phyloP scores from a whole-genome alignment of 352 stramenopile species.

The Globisporangium recalcitrans region DNA sequence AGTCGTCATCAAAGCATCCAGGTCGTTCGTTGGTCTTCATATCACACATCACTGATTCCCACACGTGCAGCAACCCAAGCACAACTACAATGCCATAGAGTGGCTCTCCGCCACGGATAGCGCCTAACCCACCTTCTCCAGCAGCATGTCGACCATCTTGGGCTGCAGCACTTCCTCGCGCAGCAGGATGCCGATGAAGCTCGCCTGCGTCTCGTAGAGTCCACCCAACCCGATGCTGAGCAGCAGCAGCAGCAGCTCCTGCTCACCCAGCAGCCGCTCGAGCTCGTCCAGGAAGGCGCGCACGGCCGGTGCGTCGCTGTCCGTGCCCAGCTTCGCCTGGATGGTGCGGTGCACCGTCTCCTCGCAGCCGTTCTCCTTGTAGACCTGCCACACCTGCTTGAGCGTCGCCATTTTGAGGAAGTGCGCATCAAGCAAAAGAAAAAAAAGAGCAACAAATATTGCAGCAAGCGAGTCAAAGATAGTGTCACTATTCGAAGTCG shows the following conservation, averaged over 20 bases:
- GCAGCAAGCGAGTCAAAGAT: not conserved
- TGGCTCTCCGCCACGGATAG: no score
- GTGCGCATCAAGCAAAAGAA: not conserved
- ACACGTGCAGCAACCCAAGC: not conserved
- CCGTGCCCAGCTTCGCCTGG: constrained; percentile 20
- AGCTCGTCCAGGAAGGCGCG: constrained; percentile 30
- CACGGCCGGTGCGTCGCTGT: constrained; percentile 21
- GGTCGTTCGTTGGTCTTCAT: not conserved
- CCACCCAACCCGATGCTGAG: constrained; percentile 40
- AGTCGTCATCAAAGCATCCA: not conserved
- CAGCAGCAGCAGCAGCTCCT: constrained; percentile 40
- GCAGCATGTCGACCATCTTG: constrained; percentile 37
- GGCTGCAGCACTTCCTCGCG: constrained; percentile 45
- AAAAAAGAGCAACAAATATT: not conserved
- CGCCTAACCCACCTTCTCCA: constrained; percentile 47
- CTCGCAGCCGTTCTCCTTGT: constrained; percentile 43
- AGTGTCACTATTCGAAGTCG: not conserved
- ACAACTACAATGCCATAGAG: no score
- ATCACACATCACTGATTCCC: not conserved
- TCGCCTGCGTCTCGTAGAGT: constrained; percentile 37
- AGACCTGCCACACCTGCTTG: constrained; percentile 36
- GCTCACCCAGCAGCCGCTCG: constrained; percentile 29
- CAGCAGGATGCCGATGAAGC: constrained; percentile 52
- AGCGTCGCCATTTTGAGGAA: constrained; percentile 27
- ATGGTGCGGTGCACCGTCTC: constrained; percentile 29